Percentiles rank a stretch among this genome's conserved stretches.
phyloP scores from a whole-genome alignment of 73 alveolate species.

The Breviolum minutum region DNA sequence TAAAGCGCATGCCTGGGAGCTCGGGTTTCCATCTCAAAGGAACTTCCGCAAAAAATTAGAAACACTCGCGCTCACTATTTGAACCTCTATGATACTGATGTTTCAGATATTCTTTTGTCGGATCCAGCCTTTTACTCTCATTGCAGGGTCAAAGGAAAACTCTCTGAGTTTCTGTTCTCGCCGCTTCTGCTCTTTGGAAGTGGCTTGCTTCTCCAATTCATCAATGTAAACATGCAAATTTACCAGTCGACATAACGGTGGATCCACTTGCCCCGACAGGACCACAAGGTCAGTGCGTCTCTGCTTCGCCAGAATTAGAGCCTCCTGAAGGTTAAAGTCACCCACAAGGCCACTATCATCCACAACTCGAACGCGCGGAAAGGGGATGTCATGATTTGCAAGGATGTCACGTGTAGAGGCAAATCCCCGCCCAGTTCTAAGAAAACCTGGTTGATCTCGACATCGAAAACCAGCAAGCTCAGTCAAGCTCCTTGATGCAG shows the following conservation, averaged over 20 bases:
- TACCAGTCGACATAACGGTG: conserved; percentile 87
- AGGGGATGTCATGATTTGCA: conserved; percentile 65
- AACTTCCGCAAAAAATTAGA: no score
- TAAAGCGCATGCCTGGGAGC: conserved; percentile 57
- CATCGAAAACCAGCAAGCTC: conserved; percentile 1
- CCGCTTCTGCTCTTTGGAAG: conserved; percentile 66
- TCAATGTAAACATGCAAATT: conserved; percentile 66
- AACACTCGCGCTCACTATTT: no score
- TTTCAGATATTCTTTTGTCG: background rate
- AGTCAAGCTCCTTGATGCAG: background rate
- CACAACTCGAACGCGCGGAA: conserved; percentile 79
- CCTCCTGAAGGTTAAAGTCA: conserved; percentile 30
- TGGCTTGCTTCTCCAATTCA: conserved; percentile 34
- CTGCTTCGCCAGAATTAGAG: conserved; percentile 51
- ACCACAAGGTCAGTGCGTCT: conserved; percentile 84
- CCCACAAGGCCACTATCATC: conserved; percentile 75
- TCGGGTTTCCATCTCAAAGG: background rate
- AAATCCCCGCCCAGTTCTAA: background rate
- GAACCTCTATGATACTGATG: no score
- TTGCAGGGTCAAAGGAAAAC: conserved; percentile 81
- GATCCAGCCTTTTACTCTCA: conserved; percentile 56
- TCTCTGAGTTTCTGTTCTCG: conserved; percentile 60
- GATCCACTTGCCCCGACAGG: conserved; percentile 70
- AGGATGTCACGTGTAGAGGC: conserved; percentile 64
- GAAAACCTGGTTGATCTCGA: background rate